Evolutionary conservation across 352 stramenopile genomes (phyloP).

Genomic region (Hyaloperonospora brassicae): DNA sequence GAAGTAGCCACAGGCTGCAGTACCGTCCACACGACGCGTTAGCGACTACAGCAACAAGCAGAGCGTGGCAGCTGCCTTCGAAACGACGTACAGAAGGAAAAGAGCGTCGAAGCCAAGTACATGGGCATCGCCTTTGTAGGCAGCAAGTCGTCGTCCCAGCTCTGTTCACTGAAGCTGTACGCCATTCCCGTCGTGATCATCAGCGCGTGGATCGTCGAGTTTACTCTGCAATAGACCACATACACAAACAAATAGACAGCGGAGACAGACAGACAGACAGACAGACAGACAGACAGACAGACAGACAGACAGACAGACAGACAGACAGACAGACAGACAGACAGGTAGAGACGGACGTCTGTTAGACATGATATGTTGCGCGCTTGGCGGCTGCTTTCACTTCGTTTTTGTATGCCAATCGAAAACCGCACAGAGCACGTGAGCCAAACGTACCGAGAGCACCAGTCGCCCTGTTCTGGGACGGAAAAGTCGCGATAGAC

Average conservation of each 20-base stretch:
- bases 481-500: conserved; percentile 66
- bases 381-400: no score
- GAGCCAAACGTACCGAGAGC: conserved; percentile 41
- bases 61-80: no score
- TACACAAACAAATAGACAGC: no score
- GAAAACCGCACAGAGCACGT: no score
- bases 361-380: no score
- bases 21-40: not conserved
- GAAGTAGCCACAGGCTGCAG: conserved; percentile 73
- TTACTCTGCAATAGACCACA: conserved; percentile 37
- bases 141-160: conserved; percentile 57
- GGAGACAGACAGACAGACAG: no score
- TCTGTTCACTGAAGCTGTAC: conserved; percentile 49
- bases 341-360: not conserved
- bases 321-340: no score
- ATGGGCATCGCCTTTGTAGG: conserved; percentile 43
- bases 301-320: no score
- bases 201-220: conserved; percentile 70
- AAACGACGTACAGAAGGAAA: conserved; percentile 62
- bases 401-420: no score
- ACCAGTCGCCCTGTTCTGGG: conserved; percentile 70
- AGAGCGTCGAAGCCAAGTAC: conserved; percentile 46
- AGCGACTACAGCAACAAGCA: no score
- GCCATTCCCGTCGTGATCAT: conserved; percentile 57
- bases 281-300: no score